Evolutionary conservation across 768 basidiomycete species (phyloP), one percentile per base, ranked within the genome.

Genomic region (Coprinopsis marcescibilis): DNA sequence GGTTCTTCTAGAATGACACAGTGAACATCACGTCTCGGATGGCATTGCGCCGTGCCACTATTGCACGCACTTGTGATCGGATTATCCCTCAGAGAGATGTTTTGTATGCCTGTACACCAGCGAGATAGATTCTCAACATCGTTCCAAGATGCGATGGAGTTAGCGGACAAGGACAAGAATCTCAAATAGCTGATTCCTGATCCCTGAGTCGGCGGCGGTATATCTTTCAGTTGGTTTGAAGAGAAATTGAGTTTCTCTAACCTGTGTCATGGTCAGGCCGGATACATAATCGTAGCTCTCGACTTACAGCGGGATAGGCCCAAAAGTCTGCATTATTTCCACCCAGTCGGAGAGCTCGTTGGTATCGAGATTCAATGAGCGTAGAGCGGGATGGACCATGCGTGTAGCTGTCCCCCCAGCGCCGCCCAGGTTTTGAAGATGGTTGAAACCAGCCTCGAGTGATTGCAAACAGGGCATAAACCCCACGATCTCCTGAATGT

Each of bases 371-470:
- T 91, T 90, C 46, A 91, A 58, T 25, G 65, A 66, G 39, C 70
- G 61, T 49, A 48, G 29, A 34, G 24, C 34, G 41, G 26, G 54
- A 52, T 45, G 49, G 46, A 39, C 44, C 35, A 55, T 60, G 53
- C 49, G 49, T 49, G 45, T 52, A 54, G 35, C 79, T 62, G 19
- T 51, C 59, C 17, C n/a, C 25, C 26, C 17, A 42, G 36, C 14
- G 47, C 20, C 12, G 58, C 54, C n/a, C n/a, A n/a, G n/a, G n/a
- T n/a, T n/a, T n/a, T n/a, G n/a, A 38, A 91, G 64, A 10, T 64
- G 56, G 57, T 92, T 92, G 64, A 83, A 78, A 10, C 86, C 89
- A 53, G 86, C 60, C 65, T 92, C 86, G 12, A 89, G 66, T 2
- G 68, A 55, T 29, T 63, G 65, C 30, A 88, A 65, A 27, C 57